A percentile compares a stretch with the other conserved stretches of the same genome.
Evolutionary conservation across 352 stramenopile genomes (phyloP).

Genomic region (Phytophthora niederhauseri): DNA sequence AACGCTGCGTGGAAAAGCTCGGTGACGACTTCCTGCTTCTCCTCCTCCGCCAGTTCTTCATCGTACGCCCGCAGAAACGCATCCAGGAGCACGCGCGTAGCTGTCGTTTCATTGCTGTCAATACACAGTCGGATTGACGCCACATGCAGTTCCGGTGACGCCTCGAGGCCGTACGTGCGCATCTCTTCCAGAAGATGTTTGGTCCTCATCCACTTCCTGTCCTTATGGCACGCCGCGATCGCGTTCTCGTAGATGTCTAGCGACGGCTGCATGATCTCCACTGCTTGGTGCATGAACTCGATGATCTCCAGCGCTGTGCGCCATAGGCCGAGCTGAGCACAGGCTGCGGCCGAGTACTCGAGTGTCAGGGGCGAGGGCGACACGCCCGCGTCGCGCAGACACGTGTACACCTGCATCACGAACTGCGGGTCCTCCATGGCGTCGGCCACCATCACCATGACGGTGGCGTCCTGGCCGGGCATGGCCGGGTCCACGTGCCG

Average conservation of each 20-base stretch:
- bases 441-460: conserved; percentile 82
- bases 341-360: conserved; percentile 65
- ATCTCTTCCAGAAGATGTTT: conserved; percentile 78
- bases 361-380: conserved; percentile 72
- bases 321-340: conserved; percentile 60
- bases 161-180: conserved; percentile 54
- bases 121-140: conserved; percentile 61
- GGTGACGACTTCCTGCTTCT: conserved; percentile 46
- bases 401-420: conserved; percentile 64
- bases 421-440: conserved; percentile 60
- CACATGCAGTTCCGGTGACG: conserved; percentile 56
- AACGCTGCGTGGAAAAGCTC: conserved; percentile 53
- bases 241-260: conserved; percentile 76
- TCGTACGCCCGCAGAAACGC: conserved; percentile 49
- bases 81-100: conserved; percentile 49
- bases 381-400: conserved; percentile 58
- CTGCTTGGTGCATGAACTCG: conserved; percentile 68
- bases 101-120: conserved; percentile 54
- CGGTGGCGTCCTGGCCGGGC: conserved; percentile 72
- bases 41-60: conserved; percentile 41
- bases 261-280: conserved; percentile 76
- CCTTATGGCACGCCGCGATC: conserved; percentile 55
- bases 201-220: conserved; percentile 69
- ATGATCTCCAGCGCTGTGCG: conserved; percentile 62
- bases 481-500: conserved; percentile 69